Evolutionary conservation across 2,329 filamentous ascomycete genomes (phyloP), one percentile per base, ranked within the genome.

Genomic region (Cercospora beticola): DNA sequence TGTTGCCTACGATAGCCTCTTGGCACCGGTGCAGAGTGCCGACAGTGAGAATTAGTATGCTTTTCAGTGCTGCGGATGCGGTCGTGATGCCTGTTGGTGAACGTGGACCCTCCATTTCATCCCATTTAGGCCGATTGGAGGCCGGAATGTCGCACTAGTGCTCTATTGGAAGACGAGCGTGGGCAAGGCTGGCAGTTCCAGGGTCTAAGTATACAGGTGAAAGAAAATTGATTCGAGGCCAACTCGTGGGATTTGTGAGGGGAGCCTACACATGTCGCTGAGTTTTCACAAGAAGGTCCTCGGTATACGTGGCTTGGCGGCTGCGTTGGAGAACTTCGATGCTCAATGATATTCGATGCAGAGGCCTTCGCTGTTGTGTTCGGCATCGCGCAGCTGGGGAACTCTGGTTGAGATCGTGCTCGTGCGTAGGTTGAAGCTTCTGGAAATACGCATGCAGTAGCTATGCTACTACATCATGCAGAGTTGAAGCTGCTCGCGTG

Each of bases 101-200:
- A 18, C 26, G 31, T 62, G 26, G 36, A 58, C 54, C 57, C 59
- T 49, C 36, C 61, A 68, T 59, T 63, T 68, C 64, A 66, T 65
- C 28, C 40, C 63, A 28, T 64, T 65, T 54, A 64, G 46, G 64
- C 70, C 64, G 68, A 72, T 69, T 70, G 70, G 68, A 72, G 64
- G 66, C 58, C 54, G 58, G 54, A 26, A 23, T 31, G 23, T 28
- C 10, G 49, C 33, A 60, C 64, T 67, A 63, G 66, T 52, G 54
- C 43, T 36, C 57, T 59, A 69, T 68, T 65, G 66, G 64, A 69
- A 56, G 60, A 46, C 49, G 33, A 65, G 59, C 46, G 62, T 68
- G 66, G 63, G 54, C 54, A 58, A 58, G 30, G 54, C 31, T 58
- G 30, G 26, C 26, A 16, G 5, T 28, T 33, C 54, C 30, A 31